Base-by-base conservation (phyloP, 2,329 filamentous ascomycete genomes). In the Nemania diffusa region DNA sequence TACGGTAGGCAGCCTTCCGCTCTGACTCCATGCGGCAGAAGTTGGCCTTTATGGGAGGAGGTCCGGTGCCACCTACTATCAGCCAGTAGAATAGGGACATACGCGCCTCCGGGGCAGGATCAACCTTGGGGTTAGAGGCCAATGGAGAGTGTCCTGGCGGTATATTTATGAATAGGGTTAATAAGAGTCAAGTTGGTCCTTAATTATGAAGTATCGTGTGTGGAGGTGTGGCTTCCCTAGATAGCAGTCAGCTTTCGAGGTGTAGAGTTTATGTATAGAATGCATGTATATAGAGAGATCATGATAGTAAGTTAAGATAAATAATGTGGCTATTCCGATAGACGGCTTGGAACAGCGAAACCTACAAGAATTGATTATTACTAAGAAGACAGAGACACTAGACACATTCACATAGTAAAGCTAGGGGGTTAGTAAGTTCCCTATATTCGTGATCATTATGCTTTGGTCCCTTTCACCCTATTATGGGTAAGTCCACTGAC, bases 21-120 rank as follows among this genome's bases (percentile, higher is more conserved):
- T 73, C 72, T 3, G 55, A 68, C 3, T 60, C 58, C 65, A 71
- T 69, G 20, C 62, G 67, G 9, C 57, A 26, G 34, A 69, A 71
- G 55, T 15, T 40, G 6, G 44, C 20, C 11, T 11, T 29, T 2
- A 44, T 65, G 5, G 72, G 69, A 4, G 69, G 69, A 6, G 52
- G 51, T 0, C 71, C 65, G 4, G 20, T 56, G 32, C 71, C 71
- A 17, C 69, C 67, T 15, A 62, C 52, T 34, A 69, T 20, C 3
- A 69, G 53, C 71, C 68, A 73, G 61, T 62, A 59, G 57, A 17
- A 13, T 5, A 64, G 57, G 34, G 66, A 55, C 17, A 72, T 50
- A 17, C 55, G 64, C 6, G 51, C 32, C 32, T 27, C 22, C 5
- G 20, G 32, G n/a, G 44, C 6, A 2, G 34, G 8, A 34, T 26